Base-by-base conservation (phyloP, 257 asterid genomes). In the Solanum acaule region DNA sequence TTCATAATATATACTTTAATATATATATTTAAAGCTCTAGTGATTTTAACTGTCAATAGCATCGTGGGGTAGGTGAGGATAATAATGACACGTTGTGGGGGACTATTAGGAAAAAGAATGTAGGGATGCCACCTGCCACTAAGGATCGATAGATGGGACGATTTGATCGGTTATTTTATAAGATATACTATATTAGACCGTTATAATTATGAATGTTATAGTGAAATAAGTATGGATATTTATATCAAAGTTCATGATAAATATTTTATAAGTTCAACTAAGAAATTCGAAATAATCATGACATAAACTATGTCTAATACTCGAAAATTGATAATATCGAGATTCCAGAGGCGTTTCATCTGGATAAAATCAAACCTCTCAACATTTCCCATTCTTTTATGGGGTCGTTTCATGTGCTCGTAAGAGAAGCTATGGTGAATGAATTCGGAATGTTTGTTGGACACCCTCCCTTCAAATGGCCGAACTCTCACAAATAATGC, bases 61-160 rank as follows among this genome's bases (percentile, higher is more conserved):
- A 46, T 82, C 11, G 70, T 46, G 86, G 88, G 84, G 88, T 86
- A n/a, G 88, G 83, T 31, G 83, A 86, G 71, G 83, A 29, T 46
- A 81, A 81, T 81, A 81, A 81, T 81, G 86, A 81, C 70, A 81
- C 86, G 70, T 81, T 81, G 86, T 81, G 86, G 86, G 86, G 86
- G 86, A 5, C 25, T 10, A 81, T 75, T 35, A 5, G 13, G 40
- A 18, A 82, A 82, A 82, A 2, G 86, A 81, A 15, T 81, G 27
- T 44, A 8, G 44, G 67, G 40, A 67, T 37, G 87, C 77, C 59
- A 42, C 79, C 73, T 61, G 1, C 49, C 31, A 68, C 27, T 46
- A 27, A 7, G 37, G 86, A 81, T 31, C n/a, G 34, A 11, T n/a
- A n/a, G 1, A 2, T 5, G 0, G 1, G 0, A n/a, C 22, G 20